phyloP scores from a whole-genome alignment of 352 stramenopile genomes.

The Blastocystis sp. region DNA sequence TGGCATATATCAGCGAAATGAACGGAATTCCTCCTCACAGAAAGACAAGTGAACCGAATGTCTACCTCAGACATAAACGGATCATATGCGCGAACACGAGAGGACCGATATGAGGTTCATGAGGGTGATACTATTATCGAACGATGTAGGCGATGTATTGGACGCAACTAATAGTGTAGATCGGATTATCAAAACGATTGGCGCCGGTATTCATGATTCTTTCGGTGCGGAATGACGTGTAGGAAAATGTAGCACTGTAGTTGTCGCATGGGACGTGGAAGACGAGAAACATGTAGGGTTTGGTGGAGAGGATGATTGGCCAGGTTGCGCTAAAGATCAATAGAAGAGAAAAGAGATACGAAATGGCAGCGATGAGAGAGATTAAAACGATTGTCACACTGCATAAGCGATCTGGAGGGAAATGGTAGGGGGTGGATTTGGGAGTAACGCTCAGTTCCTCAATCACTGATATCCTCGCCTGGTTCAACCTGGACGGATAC shows the following conservation, averaged over 20 bases:
- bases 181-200: slow-evolving; percentile 56
- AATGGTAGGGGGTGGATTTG: not conserved
- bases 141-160: slow-evolving; percentile 23
- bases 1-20: not conserved
- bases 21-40: not conserved
- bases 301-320: not conserved
- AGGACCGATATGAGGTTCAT: slow-evolving; percentile 67
- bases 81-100: slow-evolving; percentile 19
- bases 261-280: slow-evolving; percentile 57
- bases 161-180: slow-evolving; percentile 7
- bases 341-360: slow-evolving; percentile 64
- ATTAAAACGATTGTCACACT: slow-evolving; percentile 70
- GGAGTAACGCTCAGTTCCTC: slow-evolving; percentile 19
- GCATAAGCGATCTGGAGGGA: slow-evolving; percentile 62
- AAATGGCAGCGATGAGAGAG: slow-evolving; percentile 70
- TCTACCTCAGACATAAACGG: slow-evolving; percentile 50
- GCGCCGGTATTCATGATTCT: slow-evolving; percentile 20
- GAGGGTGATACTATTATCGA: slow-evolving; percentile 66
- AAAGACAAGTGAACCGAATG: not conserved
- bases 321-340: slow-evolving; percentile 69
- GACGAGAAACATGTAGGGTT: slow-evolving; percentile 63
- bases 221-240: not conserved
- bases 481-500: slow-evolving; percentile 69
- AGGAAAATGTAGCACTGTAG: slow-evolving; percentile 70
- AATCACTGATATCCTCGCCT: slow-evolving; percentile 69